Base-by-base conservation (phyloP, 768 basidiomycete genomes). In the Tricholoma sp. region DNA sequence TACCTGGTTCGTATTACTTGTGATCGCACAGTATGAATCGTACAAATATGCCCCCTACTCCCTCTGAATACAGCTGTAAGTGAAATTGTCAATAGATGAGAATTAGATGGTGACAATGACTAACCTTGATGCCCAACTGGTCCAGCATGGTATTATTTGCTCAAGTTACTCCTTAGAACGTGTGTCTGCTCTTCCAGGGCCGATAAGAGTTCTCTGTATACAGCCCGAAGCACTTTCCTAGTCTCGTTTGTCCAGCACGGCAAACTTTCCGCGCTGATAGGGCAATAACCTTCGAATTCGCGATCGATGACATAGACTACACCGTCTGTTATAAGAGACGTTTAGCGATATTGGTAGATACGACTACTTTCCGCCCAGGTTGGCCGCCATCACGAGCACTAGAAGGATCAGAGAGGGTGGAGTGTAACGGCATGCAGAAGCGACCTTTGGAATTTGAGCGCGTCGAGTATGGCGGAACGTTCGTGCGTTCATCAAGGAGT, bases 271-370 rank as follows among this genome's bases (percentile, higher is more conserved):
- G 98, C 96, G 47, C 96, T 86, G 57, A 98, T 97, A 31, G 0
- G 96, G 97, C n/a, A n/a, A n/a, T n/a, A n/a, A n/a, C n/a, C 69
- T 98, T 98, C n/a, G n/a, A n/a, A 76, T 98, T 98, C 50, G 98
- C 89, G 93, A 66, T 98, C 96, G 47, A 98, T 94, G 55, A 98
- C 96, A 64, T 98, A 99, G 17, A 99, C 95, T 64, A 99, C 98
- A 18, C 96, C 96, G 62, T 99, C 96, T 56, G 98, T 98, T 2
- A 97, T 99, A 42, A 98, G 74, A 1, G 94, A 96, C 1, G 96
- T 98, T 72, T 99, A 3, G 97, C 97, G 56, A 98, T 94, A 68
- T 98, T 99, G 29, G 96, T 99, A 9, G 94, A 92, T 0, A 99
- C 78, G 33, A 99, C 90, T 45, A 98, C 82, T 70, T 99, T 99